These are phyloP conservation scores for Hortiboletus rubellus DNA, from an alignment of 1,284 basidiomycete genomes.

Conservation along the genomic window DNA sequence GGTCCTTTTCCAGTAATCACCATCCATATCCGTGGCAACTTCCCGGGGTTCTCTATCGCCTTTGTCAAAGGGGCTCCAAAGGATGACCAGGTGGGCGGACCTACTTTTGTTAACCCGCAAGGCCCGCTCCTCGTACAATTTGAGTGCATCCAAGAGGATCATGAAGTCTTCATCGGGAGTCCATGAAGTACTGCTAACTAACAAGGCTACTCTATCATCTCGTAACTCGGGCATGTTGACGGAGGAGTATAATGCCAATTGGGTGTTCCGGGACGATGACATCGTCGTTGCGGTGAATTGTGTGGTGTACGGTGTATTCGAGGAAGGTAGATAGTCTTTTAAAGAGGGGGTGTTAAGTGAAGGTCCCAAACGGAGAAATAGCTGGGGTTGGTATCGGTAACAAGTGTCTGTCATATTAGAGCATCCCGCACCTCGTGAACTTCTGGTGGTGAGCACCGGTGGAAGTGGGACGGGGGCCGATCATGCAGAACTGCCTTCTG, in stretches of 20 bases:
- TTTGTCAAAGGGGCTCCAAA: neutral
- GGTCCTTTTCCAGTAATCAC: conserved; percentile 95
- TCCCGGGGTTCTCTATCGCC: conserved; percentile 25
- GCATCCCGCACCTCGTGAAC: conserved; percentile 62
- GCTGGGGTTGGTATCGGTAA: conserved; percentile 38
- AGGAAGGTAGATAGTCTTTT: conserved; percentile 43
- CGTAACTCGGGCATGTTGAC: conserved; percentile 50
- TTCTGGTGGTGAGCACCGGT: conserved; percentile 64
- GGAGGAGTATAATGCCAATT: conserved; percentile 35
- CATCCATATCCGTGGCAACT: conserved; percentile 75
- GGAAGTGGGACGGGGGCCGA: conserved; percentile 83
- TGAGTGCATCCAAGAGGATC: conserved; percentile 75
- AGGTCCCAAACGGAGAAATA: conserved; percentile 55
- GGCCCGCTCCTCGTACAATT: conserved; percentile 67
- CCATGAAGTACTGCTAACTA: conserved; percentile 96
- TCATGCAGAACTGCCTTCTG: conserved; percentile 81
- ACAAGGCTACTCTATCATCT: conserved; percentile 76
- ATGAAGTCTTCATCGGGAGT: conserved; percentile 97
- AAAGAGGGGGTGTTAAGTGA: conserved; percentile 37
- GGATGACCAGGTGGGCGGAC: neutral
- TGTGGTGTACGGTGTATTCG: conserved; percentile 57
- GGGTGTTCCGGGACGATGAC: conserved; percentile 3
- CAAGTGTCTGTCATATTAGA: conserved; percentile 6
- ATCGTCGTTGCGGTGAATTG: conserved; percentile 52
- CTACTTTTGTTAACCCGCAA: conserved; percentile 31